Conservation (phyloP, 148 eudicot species). For the Linanthus parryae region DNA sequence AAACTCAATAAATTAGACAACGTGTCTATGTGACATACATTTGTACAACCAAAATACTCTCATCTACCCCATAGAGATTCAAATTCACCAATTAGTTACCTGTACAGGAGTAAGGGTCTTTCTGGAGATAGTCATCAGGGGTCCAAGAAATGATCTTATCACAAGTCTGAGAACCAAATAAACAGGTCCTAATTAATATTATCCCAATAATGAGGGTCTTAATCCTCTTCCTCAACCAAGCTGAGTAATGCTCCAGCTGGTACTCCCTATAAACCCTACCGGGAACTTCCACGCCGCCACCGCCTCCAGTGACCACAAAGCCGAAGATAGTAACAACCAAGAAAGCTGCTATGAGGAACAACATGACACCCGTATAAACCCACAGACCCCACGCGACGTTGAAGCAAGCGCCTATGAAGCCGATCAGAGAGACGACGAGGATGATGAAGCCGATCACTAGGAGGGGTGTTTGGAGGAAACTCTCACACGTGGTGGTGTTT, state of each 20-base stretch:
- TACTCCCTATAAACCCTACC: slow-evolving; percentile 70
- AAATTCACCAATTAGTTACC: slow-evolving; percentile 41
- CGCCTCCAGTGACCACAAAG: slow-evolving; percentile 54
- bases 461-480: slow-evolving; percentile 74
- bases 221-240: slow-evolving; percentile 59
- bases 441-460: slow-evolving; percentile 60
- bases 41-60: too few species aligned
- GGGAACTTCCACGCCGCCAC: slow-evolving; percentile 48
- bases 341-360: slow-evolving; percentile 42
- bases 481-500: slow-evolving; percentile 61
- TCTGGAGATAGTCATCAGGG: slow-evolving; percentile 57
- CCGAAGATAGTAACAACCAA: slow-evolving; percentile 61
- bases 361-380: slow-evolving; percentile 59
- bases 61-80: too few species aligned
- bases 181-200: slow-evolving; percentile 52
- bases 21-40: too few species aligned
- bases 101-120: slow-evolving; percentile 72
- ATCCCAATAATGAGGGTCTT: slow-evolving; percentile 39
- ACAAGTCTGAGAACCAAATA: slow-evolving; percentile 75
- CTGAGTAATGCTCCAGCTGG: slow-evolving; percentile 38
- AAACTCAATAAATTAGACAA: too few species aligned
- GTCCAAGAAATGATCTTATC: slow-evolving; percentile 52
- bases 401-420: slow-evolving; percentile 85
- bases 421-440: slow-evolving; percentile 58
- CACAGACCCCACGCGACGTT: slow-evolving; percentile 77